Conservation (phyloP, 1,284 basidiomycete species). For the Apiotrichum montevideense region DNA sequence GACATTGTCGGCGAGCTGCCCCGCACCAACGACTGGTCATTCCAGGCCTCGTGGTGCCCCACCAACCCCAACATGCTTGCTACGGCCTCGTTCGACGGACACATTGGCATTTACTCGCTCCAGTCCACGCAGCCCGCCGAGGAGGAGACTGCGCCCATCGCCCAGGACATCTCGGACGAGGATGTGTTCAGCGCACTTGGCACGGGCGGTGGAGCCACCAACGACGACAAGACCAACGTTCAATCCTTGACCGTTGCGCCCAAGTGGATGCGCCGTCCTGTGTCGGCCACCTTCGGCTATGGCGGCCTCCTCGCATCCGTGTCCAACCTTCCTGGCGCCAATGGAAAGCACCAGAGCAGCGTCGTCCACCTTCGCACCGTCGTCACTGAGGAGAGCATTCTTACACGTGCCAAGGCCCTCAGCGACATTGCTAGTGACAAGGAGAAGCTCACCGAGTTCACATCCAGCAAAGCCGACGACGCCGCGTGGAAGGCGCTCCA, state of each 20-base stretch:
- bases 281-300: constrained; percentile 81
- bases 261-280: constrained; percentile 87
- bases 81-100: constrained; percentile 72
- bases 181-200: constrained; percentile 58
- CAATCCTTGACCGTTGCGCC: constrained; percentile 84
- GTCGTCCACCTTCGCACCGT: constrained; percentile 70
- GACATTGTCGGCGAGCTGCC: constrained; percentile 94
- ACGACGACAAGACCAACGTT: constrained; percentile 47
- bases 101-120: constrained; percentile 75
- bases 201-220: constrained; percentile 55
- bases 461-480: constrained; percentile 52
- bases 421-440: constrained; percentile 58
- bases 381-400: constrained; percentile 69
- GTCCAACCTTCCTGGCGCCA: constrained; percentile 63
- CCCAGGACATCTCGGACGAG: constrained; percentile 39
- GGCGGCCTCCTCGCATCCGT: constrained; percentile 80
- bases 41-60: constrained; percentile 96
- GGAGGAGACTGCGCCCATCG: constrained; percentile 27
- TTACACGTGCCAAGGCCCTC: constrained; percentile 69
- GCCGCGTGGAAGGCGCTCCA: constrained; percentile 81
- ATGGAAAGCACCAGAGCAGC: constrained; percentile 70
- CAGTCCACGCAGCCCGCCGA: constrained; percentile 72
- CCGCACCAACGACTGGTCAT: constrained; percentile 89
- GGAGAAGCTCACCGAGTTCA: constrained; percentile 61
- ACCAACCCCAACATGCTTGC: constrained; percentile 87